A percentile compares a stretch with the other conserved stretches of the same genome.
Evolutionary conservation across 2,329 filamentous ascomycete species (phyloP).

Genomic region (Ophiostoma triangulosporum): DNA sequence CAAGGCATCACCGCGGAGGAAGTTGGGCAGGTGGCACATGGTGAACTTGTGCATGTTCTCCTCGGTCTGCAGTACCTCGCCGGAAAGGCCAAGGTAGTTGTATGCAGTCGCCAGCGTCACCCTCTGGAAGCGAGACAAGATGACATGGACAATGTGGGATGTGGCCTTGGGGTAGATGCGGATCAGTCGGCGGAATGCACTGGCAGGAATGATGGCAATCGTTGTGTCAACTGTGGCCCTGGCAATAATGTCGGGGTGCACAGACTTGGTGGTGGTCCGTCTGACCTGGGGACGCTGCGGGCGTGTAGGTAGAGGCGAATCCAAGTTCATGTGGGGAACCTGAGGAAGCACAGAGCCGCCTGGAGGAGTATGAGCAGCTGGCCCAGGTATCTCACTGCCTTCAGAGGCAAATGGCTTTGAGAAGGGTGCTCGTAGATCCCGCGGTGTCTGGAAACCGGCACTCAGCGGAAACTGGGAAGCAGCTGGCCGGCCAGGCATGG

Average conservation of each 20-base stretch:
- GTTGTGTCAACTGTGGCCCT: constrained; percentile 92
- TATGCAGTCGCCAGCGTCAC: constrained; percentile 92
- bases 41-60: constrained; percentile 90
- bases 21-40: constrained; percentile 79
- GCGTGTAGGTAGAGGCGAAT: constrained; percentile 25
- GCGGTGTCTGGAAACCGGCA: constrained; percentile 20
- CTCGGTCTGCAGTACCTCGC: constrained; percentile 84
- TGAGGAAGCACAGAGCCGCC: constrained; percentile 32
- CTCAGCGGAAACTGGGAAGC: constrained; percentile 18
- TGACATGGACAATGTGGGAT: constrained; percentile 94
- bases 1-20: constrained; percentile 70
- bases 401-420: constrained; percentile 24
- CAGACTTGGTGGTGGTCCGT: constrained; percentile 51
- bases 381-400: constrained; percentile 12
- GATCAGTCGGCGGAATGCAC: constrained; percentile 84
- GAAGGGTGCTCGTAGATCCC: constrained; percentile 23
- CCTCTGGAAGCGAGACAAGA: constrained; percentile 82
- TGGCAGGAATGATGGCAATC: constrained; percentile 94
- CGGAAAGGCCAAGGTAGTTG: constrained; percentile 82
- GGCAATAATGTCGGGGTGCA: constrained; percentile 94
- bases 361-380: constrained; percentile 10
- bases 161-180: constrained; percentile 92
- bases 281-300: constrained; percentile 29
- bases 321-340: constrained; percentile 66
- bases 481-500: constrained; percentile 18